Conservation (phyloP, 371 early-diverging fungal species). For the Conidiobolus incongruus region DNA sequence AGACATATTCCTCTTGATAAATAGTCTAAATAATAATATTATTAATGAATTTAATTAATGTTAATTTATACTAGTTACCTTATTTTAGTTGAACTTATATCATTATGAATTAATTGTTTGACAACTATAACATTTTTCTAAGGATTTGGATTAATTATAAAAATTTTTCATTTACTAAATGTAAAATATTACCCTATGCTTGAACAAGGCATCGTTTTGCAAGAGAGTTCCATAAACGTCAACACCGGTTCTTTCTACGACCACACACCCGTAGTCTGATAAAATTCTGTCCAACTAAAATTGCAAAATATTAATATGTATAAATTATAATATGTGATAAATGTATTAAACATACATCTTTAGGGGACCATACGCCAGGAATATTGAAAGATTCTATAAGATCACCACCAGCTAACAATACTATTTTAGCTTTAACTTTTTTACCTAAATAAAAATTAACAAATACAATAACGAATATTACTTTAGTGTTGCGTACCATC, state of each 20-base stretch:
- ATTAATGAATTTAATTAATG: no score
- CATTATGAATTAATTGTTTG: conserved; percentile 89
- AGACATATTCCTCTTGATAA: conserved; percentile 82
- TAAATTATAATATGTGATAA: not conserved
- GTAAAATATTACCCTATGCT: conserved; percentile 34
- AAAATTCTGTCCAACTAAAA: conserved; percentile 77
- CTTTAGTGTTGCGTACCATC: conserved; percentile 16
- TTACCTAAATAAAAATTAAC: conserved; percentile 12
- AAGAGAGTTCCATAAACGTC: conserved; percentile 82
- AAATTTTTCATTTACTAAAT: no score
- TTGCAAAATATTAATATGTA: not conserved
- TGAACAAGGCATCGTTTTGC: conserved; percentile 71
- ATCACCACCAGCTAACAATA: conserved; percentile 93
- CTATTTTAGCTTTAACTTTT: conserved; percentile 41
- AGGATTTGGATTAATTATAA: no score
- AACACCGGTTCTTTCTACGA: conserved; percentile 86
- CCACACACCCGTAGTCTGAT: conserved; percentile 80
- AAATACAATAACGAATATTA: conserved; percentile 1
- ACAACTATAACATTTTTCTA: conserved; percentile 78
- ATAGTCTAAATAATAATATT: no score
- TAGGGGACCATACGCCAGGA: conserved; percentile 74
- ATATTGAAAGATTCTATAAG: conserved; percentile 85
- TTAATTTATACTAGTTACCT: no score
- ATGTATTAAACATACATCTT: conserved; percentile 44
- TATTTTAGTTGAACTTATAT: conserved; percentile 87